A percentile compares a stretch with the other conserved stretches of the same genome.
These are phyloP conservation scores for Quercus ilex DNA, from an alignment of 306 rosid species.

Conservation along the genomic window DNA sequence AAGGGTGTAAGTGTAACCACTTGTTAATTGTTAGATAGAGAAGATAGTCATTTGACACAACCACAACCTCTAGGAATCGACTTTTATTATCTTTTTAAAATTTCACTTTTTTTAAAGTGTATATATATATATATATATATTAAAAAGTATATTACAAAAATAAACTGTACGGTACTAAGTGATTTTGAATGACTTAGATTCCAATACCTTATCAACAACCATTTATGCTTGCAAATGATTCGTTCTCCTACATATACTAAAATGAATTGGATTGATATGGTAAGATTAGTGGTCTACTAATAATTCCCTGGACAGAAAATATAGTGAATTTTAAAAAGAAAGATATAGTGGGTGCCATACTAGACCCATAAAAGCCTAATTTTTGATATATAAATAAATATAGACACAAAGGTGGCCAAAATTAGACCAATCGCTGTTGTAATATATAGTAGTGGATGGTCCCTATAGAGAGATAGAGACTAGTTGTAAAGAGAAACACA, in stretches of 20 bases:
- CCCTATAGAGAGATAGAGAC: constrained; percentile 28
- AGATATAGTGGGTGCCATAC: neutral
- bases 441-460: constrained; percentile 7
- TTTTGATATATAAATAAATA: neutral
- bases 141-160: too few species aligned
- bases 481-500: constrained; percentile 24
- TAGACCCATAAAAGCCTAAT: neutral
- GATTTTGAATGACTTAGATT: neutral
- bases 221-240: too few species aligned
- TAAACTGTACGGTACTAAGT: too few species aligned
- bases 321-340: neutral
- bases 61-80: too few species aligned
- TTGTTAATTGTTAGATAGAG: too few species aligned
- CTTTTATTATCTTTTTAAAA: too few species aligned
- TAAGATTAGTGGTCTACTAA: neutral
- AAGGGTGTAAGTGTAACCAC: too few species aligned
- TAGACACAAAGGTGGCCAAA: neutral
- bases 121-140: too few species aligned
- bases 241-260: neutral
- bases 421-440: neutral
- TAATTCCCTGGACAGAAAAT: neutral
- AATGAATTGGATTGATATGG: neutral
- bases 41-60: too few species aligned
- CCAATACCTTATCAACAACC: neutral
- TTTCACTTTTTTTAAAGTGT: too few species aligned